Evolutionary conservation across 352 stramenopile genomes (phyloP), one percentile per base, ranked within the genome.

Genomic region (Proteromonas lacertae): DNA sequence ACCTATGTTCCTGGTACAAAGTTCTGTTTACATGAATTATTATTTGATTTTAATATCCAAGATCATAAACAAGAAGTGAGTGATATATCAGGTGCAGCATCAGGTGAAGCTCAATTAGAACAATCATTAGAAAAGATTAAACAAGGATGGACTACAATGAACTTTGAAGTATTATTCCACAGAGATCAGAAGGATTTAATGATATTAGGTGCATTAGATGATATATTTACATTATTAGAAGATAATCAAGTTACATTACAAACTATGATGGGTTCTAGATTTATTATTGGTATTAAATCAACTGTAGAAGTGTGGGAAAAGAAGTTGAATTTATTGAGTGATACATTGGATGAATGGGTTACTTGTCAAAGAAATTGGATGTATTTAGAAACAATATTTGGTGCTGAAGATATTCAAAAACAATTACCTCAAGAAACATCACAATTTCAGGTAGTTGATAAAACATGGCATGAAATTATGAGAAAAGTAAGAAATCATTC

Each of bases 331-430:
- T 45, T 78, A 23, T 47, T 84, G 8, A 69, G 61, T 0, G 63
- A 87, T 32, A 53, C 84, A n/a, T 45, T 90, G 3, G 72, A 88
- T 45, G 69, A 86, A 43, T 88, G 72, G 72, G 73, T 84, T 51
- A 59, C 50, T 2, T 82, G 69, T 31, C 74, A 89, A 50, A 63
- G 69, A 16, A 83, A 67, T 33, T 89, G 74, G 74, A 59, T 89
- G 29, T 89, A 88, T 45, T 56, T 90, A 4, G 70, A 90, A 51
- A 70, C 72, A 1, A 89, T 90, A 23, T 90, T 90, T 41, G 74
- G 60, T 42, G 75, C 62, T 0, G 67, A 81, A 25, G 73, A 89
- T 32, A 88, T 89, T 34, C 77, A 82, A 62, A 59, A 73, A 17
- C 73, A 90, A 51, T 76, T 90, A 59, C 74, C 73, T 2, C 78